Evolutionary conservation across 305 asterid species (phyloP).

Genomic region (Rubia peregrina): DNA sequence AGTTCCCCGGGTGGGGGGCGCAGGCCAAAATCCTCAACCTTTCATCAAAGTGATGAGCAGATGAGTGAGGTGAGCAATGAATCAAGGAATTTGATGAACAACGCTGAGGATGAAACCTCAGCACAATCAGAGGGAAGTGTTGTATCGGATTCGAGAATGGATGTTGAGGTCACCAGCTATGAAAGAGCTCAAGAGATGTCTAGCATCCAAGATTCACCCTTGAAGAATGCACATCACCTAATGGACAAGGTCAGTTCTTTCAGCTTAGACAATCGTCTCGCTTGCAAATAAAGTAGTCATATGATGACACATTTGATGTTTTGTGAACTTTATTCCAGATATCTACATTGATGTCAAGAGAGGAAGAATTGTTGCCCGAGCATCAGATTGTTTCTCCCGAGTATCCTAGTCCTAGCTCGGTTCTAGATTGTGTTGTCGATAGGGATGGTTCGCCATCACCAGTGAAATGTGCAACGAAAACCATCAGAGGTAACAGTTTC

Average conservation of each 20-base stretch:
- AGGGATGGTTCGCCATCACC: conserved; percentile 58
- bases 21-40: conserved; percentile 33
- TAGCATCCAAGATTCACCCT: conserved; percentile 29
- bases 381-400: conserved; percentile 40
- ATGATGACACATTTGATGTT: conserved; percentile 2
- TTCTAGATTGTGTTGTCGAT: conserved; percentile 44
- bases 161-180: conserved; percentile 28
- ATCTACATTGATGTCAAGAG: conserved; percentile 26
- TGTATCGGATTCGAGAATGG: conserved; percentile 27
- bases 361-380: conserved; percentile 38
- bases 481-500: conserved; percentile 42
- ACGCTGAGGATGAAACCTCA: conserved; percentile 34
- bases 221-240: conserved; percentile 24
- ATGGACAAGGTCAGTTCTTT: conserved; percentile 38
- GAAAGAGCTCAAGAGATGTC: conserved; percentile 31
- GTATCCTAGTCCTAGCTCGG: conserved; percentile 77
- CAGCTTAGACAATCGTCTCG: not conserved
- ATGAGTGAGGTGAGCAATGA: conserved; percentile 32
- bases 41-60: conserved; percentile 32
- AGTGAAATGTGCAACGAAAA: conserved; percentile 33
- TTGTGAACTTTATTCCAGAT: conserved; percentile 31
- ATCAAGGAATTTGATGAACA: conserved; percentile 27
- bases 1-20: conserved; percentile 60
- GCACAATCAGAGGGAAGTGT: conserved; percentile 32
- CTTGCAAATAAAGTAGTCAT: not conserved